Evolutionary conservation across 2,329 filamentous ascomycete genomes (phyloP), one percentile per base, ranked within the genome.

Genomic region (Penicillium decumbens): DNA sequence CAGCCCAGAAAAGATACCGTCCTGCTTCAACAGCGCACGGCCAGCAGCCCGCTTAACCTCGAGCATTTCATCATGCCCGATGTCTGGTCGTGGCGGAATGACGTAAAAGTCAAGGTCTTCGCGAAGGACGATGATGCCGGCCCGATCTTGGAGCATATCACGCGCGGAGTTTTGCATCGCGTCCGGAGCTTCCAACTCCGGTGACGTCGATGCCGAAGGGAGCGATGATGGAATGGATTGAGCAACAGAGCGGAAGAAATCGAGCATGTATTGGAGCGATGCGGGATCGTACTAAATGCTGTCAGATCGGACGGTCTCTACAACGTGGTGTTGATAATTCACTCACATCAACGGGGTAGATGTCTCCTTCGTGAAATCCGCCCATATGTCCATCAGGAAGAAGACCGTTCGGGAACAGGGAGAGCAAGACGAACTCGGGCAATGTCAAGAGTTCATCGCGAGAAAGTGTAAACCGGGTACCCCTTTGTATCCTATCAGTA

Each of bases 31-130:
- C 57, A 98, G 73, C n/a, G 89, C 88, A 60, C 82, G 84, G 20
- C 89, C 91, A 9, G 92, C 91, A 30, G 91, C 91, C 54, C 93
- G 83, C 77, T 98, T 98, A 55, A 98, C 87, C 62, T 95, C 87
- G 50, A 95, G 88, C 92, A 98, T 97, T 64, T 96, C 89, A 20
- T 81, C 74, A 61, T 92, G 88, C 56, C 84, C 83, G 59, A 98
- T 95, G 55, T 95, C 88, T 32, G 86, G 75, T 53, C 81, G 80
- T 29, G 93, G 93, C 29, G 93, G 93, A 55, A 98, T 97, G 40
- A 84, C 89, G 68, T 98, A 98, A 68, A 98, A 98, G 71, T 98
- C 93, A 39, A 98, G 80, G 64, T 98, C 93, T 71, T 98, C 93
- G 41, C 93, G 81, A 54, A 98, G 77, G 30, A 98, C 93, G 63